Conservation (phyloP, 768 basidiomycete genomes). For the Tulasnella sp. region DNA sequence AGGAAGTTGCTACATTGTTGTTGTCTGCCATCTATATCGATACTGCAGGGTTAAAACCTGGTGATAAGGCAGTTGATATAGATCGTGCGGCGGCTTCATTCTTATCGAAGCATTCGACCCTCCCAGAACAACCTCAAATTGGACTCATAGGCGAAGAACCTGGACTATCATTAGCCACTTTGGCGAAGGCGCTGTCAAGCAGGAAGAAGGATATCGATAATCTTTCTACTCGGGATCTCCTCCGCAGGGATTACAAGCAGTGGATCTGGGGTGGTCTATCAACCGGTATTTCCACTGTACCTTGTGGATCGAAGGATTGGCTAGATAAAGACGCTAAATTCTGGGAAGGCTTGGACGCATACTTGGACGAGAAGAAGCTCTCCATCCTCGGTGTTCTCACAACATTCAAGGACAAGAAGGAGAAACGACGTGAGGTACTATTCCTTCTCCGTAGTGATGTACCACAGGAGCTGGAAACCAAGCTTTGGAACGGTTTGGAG, state of each 20-base stretch:
- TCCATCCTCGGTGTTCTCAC: constrained; percentile 71
- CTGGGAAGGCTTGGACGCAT: constrained; percentile 32
- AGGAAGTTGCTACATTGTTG: constrained; percentile 63
- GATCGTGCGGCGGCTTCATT: constrained; percentile 54
- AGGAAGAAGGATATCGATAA: constrained; percentile 59
- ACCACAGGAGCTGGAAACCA: constrained; percentile 13
- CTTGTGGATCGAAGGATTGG: constrained; percentile 50
- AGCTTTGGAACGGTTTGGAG: constrained; percentile 18
- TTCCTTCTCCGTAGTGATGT: constrained; percentile 16
- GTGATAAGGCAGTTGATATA: constrained; percentile 56
- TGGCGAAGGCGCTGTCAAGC: no score
- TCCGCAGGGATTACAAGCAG: constrained; percentile 93
- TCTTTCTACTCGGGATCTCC: constrained; percentile 58
- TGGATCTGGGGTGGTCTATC: constrained; percentile 41
- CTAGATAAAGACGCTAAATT: constrained; percentile 31
- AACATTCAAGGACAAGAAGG: constrained; percentile 36
- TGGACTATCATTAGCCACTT: no score
- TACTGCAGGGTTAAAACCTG: constrained; percentile 62
- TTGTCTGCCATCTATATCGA: constrained; percentile 76
- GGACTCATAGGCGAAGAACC: constrained; percentile 35
- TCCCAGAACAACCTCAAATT: constrained; percentile 32
- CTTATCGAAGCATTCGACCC: constrained; percentile 43
- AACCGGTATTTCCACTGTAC: constrained; percentile 75
- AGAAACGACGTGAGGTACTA: constrained; percentile 22
- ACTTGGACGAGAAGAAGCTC: constrained; percentile 54